Evolutionary conservation across 768 basidiomycete genomes (phyloP).

Genomic region (Trametes meyenii): DNA sequence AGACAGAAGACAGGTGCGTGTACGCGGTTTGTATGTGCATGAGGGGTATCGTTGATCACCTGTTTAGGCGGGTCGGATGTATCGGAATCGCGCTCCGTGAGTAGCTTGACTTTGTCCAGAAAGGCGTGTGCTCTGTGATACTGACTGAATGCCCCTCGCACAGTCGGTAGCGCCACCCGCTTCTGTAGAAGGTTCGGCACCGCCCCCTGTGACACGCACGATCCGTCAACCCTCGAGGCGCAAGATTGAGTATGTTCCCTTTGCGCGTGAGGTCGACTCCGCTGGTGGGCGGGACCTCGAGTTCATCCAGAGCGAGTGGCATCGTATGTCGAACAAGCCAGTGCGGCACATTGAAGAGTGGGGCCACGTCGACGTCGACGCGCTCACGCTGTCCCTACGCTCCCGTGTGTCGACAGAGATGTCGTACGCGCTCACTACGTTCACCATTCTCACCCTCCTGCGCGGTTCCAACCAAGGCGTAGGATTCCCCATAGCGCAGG

Average conservation of each 20-base stretch:
- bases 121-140: not conserved
- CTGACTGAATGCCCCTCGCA: not conserved
- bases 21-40: not conserved
- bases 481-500: conserved; percentile 77
- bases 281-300: conserved; percentile 83
- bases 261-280: conserved; percentile 73
- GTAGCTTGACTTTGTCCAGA: not conserved
- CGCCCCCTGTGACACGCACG: conserved; percentile 15
- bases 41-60: conserved; percentile 9
- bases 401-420: conserved; percentile 83
- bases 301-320: conserved; percentile 62
- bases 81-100: conserved; percentile 31
- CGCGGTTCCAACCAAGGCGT: conserved; percentile 45
- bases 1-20: conserved; percentile 72
- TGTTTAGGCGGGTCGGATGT: conserved; percentile 30
- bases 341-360: conserved; percentile 81
- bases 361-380: conserved; percentile 88
- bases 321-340: conserved; percentile 53
- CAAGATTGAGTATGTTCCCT: conserved; percentile 87
- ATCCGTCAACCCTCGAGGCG: conserved; percentile 49
- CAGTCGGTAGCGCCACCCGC: conserved; percentile 29
- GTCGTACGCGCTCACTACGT: conserved; percentile 86
- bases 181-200: conserved; percentile 7
- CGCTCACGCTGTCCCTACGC: conserved; percentile 90
- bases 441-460: conserved; percentile 82